Base-by-base conservation (phyloP, 305 asterid genomes). In the Coffea humblotiana region DNA sequence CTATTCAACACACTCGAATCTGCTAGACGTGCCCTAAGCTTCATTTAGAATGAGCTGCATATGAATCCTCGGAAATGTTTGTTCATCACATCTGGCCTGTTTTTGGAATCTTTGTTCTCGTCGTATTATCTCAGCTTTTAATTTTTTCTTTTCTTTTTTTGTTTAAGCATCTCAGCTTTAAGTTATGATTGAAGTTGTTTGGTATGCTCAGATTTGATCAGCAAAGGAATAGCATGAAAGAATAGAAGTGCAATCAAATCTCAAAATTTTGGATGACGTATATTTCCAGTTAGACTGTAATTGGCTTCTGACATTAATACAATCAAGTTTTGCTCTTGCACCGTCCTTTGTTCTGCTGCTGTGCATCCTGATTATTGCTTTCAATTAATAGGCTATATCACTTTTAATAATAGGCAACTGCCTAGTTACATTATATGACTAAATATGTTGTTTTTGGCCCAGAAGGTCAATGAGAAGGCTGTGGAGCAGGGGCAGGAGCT, bases 1-100 rank as follows among this genome's bases (percentile, higher is more conserved):
- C 97, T 93, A 71, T 84, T 74, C 72, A 96, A 93, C 89, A 96
- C 99, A 32, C 93, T 94, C 76, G 89, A 85, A 73, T 89, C 99
- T 0, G 97, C 98, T 18, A 92, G 88, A 77, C 92, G 93, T 35
- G 84, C 91, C 15, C 82, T 86, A 76, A 78, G 79, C 49, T 82
- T 88, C 29, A 71, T 83, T 76, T 88, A 79, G 82, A 75, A 23
- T 80, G 60, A 65, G 43, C 18, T 47, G 40, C 29, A 4, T 5
- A 49, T 5, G 23, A 1, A 48, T n/a, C n/a, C 58, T 12, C 12
- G 61, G 35, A 71, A 43, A 8, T 18, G 25, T 23, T 18, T 16
- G 23, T 67, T 67, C 72, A 35, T 67, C 19, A 32, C 14, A 43
- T 71, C 21, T 23, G 9, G 35, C 43, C 69, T 5, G 21, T 35